Percentiles rank a stretch among this genome's conserved stretches.
These are phyloP conservation scores for Colletotrichum cuscutae DNA, from an alignment of 2,329 filamentous ascomycete genomes.

Conservation along the genomic window DNA sequence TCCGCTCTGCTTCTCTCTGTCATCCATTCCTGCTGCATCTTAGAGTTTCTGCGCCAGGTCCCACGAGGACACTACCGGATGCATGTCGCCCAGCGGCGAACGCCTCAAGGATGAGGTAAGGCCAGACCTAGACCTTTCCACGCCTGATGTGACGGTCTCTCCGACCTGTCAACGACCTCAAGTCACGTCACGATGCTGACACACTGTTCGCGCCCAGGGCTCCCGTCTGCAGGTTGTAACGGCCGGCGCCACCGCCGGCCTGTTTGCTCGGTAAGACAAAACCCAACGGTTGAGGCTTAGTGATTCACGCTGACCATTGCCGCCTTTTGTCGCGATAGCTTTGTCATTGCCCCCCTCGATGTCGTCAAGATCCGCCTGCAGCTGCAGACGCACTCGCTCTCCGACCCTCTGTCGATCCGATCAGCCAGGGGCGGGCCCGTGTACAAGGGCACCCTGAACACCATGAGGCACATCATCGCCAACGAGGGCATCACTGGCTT, in stretches of 20 bases:
- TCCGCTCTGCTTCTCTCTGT: neutral
- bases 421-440: conserved; percentile 57
- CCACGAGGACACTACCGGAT: conserved; percentile 39
- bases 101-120: conserved; percentile 70
- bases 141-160: conserved; percentile 7
- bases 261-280: conserved; percentile 82
- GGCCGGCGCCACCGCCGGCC: conserved; percentile 75
- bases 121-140: neutral
- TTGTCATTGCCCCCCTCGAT: conserved; percentile 94
- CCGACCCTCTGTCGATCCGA: conserved; percentile 73
- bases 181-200: conserved; percentile 26
- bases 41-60: conserved; percentile 19
- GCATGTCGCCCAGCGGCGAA: conserved; percentile 48
- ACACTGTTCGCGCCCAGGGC: conserved; percentile 51
- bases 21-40: neutral
- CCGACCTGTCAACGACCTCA: conserved; percentile 1
- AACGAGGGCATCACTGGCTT: conserved; percentile 87
- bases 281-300: neutral
- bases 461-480: conserved; percentile 78
- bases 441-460: conserved; percentile 82
- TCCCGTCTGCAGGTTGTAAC: conserved; percentile 65
- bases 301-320: conserved; percentile 33
- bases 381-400: conserved; percentile 86
- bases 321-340: conserved; percentile 59
- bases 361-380: conserved; percentile 98